Conservation (phyloP, 2,329 filamentous ascomycete genomes). For the Diaporthe sp. region DNA sequence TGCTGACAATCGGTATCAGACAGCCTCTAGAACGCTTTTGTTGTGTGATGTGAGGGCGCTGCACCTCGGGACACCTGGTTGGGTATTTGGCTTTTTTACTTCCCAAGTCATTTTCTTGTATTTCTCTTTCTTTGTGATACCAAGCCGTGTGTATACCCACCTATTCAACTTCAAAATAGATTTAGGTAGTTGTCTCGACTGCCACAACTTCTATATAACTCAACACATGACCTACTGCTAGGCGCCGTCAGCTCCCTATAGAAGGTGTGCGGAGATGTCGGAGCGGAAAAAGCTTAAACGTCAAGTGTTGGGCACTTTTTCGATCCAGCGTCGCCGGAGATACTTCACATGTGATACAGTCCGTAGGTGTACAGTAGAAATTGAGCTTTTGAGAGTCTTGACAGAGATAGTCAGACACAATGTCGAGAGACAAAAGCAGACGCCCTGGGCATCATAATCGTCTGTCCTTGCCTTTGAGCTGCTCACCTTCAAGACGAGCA, state of each 20-base stretch:
- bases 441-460: no score
- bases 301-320: not conserved
- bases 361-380: not conserved
- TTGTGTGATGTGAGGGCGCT: slow-evolving; percentile 14
- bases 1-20: slow-evolving; percentile 67
- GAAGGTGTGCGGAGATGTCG: not conserved
- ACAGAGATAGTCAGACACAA: no score
- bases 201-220: not conserved
- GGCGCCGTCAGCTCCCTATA: no score
- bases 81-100: not conserved
- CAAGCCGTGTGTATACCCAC: slow-evolving; percentile 3
- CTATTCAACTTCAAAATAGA: slow-evolving; percentile 1
- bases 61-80: not conserved
- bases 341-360: not conserved
- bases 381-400: no score
- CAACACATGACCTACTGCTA: not conserved
- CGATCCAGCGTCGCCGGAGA: not conserved
- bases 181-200: not conserved
- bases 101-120: not conserved
- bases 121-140: slow-evolving; percentile 13
- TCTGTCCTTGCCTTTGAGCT: no score
- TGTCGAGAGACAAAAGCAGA: no score
- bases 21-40: slow-evolving; percentile 20
- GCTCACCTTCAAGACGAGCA: not conserved
- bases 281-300: not conserved